Evolutionary conservation across 2,329 filamentous ascomycete genomes (phyloP).

Genomic region (Neonectria coccinea): DNA sequence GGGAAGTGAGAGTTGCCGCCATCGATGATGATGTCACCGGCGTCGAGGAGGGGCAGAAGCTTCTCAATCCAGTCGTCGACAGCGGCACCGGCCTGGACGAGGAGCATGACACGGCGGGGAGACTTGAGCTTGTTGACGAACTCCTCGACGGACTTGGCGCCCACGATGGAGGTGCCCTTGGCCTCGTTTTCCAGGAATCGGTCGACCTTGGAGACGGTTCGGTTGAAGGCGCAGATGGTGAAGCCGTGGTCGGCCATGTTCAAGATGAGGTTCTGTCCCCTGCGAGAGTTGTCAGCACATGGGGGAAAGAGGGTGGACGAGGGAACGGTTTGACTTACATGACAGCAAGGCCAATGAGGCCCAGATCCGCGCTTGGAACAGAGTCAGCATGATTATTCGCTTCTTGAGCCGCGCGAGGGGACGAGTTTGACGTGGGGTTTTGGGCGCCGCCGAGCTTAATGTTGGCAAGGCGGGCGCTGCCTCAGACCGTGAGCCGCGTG

Average conservation of each 20-base stretch:
- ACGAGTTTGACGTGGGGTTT: conserved; percentile 48
- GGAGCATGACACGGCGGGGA: conserved; percentile 96
- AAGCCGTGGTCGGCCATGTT: conserved; percentile 93
- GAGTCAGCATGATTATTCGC: conserved; percentile 66
- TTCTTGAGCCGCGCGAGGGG: conserved; percentile 44
- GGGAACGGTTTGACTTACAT: conserved; percentile 68
- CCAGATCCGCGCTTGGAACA: conserved; percentile 82
- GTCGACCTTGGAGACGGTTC: conserved; percentile 98
- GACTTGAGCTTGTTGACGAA: conserved; percentile 97
- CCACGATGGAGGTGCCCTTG: conserved; percentile 95
- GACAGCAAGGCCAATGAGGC: conserved; percentile 92
- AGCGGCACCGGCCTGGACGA: conserved; percentile 97
- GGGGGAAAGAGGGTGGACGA: conserved; percentile 25
- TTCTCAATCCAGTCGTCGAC: conserved; percentile 99
- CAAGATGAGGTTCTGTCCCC: conserved; percentile 87
- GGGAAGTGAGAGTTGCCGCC: conserved; percentile 99
- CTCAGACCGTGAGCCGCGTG: conserved; percentile 53
- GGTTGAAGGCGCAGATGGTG: conserved; percentile 98
- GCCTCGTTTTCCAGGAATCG: conserved; percentile 90
- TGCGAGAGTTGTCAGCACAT: conserved; percentile 45
- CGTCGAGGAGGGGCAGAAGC: conserved; percentile 83
- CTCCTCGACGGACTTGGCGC: conserved; percentile 93
- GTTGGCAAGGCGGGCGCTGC: conserved; percentile 80
- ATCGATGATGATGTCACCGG: conserved; percentile 98
- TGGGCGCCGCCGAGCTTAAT: conserved; percentile 76